phyloP scores from a whole-genome alignment of 2,329 filamentous ascomycete genomes.

The Sporothrix luriei region DNA sequence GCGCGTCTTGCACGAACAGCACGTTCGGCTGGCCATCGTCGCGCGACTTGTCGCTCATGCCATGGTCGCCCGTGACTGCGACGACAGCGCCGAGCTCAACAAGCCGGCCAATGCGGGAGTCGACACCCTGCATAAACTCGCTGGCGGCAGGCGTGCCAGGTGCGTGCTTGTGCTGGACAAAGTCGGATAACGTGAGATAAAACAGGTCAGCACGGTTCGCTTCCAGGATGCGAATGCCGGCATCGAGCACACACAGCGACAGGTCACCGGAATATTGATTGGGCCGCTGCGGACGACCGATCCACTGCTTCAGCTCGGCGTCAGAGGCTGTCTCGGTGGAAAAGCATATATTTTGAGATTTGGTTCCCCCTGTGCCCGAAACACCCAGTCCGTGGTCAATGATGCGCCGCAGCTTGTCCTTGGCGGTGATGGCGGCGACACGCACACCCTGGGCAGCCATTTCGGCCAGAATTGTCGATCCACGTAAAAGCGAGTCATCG shows the following conservation, averaged over 20 bases:
- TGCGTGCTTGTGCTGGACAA: conserved; percentile 49
- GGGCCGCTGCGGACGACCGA: conserved; percentile 43
- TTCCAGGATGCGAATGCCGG: conserved; percentile 47
- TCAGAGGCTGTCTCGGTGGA: conserved; percentile 46
- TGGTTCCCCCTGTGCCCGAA: conserved; percentile 28
- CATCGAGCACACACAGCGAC: conserved; percentile 49
- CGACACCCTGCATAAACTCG: conserved; percentile 45
- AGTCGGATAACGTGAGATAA: conserved; percentile 51
- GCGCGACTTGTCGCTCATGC: conserved; percentile 48
- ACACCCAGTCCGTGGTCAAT: conserved; percentile 44
- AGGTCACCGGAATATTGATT: conserved; percentile 50
- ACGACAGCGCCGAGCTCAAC: conserved; percentile 44
- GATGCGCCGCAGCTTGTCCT: conserved; percentile 50
- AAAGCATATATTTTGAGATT: conserved; percentile 43
- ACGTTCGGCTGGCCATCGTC: conserved; percentile 44
- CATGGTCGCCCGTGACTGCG: conserved; percentile 49
- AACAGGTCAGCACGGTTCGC: conserved; percentile 47
- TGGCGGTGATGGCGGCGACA: conserved; percentile 49
- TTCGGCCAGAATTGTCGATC: conserved; percentile 48
- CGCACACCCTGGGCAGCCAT: conserved; percentile 46
- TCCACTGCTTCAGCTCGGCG: conserved; percentile 38
- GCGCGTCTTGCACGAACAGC: conserved; percentile 46
- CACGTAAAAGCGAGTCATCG: conserved; percentile 47
- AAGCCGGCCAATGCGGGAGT: conserved; percentile 42
- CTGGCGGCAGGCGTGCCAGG: conserved; percentile 45